phyloP scores from a whole-genome alignment of 257 asterid species.

The Verbena officinalis region DNA sequence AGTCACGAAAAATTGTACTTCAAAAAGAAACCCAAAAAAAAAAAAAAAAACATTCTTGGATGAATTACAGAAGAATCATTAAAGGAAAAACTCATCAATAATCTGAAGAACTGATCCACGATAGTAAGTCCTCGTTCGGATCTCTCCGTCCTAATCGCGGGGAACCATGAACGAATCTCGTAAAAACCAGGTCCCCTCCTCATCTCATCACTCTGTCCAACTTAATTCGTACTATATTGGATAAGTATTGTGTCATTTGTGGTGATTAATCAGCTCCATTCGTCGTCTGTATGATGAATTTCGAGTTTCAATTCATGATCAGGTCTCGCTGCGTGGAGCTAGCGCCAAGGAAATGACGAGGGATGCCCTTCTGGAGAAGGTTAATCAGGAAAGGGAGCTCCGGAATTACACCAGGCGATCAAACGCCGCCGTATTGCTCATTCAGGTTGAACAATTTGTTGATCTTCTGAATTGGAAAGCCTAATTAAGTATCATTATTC shows the following conservation, averaged over 20 bases:
- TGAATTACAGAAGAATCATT: neutral
- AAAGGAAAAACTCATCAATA: constrained; percentile 9
- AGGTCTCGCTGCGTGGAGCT: constrained; percentile 95
- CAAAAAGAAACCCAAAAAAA: too few relatives aligned
- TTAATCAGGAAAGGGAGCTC: constrained; percentile 78
- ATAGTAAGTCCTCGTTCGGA: neutral
- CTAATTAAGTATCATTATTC: constrained; percentile 5
- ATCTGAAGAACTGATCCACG: neutral
- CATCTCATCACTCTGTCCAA: neutral
- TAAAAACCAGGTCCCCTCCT: constrained; percentile 38
- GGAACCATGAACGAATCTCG: constrained; percentile 50
- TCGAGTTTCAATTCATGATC: constrained; percentile 28
- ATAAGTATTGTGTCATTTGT: neutral
- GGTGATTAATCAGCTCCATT: neutral
- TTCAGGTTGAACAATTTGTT: constrained; percentile 55
- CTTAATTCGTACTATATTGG: constrained; percentile 7
- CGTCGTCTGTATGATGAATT: constrained; percentile 12
- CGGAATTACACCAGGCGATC: constrained; percentile 75
- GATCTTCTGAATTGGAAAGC: neutral
- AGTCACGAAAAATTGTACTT: too few relatives aligned
- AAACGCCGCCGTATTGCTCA: constrained; percentile 61
- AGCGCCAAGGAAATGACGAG: constrained; percentile 86
- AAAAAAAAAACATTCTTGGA: too few relatives aligned
- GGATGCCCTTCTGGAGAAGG: constrained; percentile 77
- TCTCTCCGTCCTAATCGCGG: constrained; percentile 33